Evolutionary conservation across 345 rosid genomes (phyloP), one percentile per base, ranked within the genome.

Genomic region (Eucalyptus pumila): DNA sequence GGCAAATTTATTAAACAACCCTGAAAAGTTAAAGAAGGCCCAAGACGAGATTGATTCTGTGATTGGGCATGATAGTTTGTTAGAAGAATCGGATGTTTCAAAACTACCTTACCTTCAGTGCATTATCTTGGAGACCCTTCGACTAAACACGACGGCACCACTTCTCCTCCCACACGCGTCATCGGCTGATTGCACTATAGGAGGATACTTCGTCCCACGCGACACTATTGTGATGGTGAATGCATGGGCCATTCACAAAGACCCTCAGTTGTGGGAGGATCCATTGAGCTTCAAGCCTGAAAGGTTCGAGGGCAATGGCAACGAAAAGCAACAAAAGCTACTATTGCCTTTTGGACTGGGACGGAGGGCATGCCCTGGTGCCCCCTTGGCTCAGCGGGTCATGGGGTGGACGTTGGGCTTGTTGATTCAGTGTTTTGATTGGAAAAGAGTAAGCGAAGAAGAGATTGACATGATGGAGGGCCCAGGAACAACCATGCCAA

Each of bases 341-440:
- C 0, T 88, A 58, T 11, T 94, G 87, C 91, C 94, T 13, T 94
- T 94, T 62, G 96, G 95, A 44, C 42, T 93, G 26, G 95, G 95
- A 85, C 90, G 95, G 89, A 67, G 96, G 90, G 90, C 94, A 26
- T 95, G 95, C 87, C 96, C 95, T 15, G 96, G 94, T 24, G 88
- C 89, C 2, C 90, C 86, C 62, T 81, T 95, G 80, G 95, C 92
- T 17, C 92, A 92, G 16, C 90, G 94, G 2, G 87, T 93, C 49
- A 87, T 95, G 23, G 89, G 88, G 47, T 87, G 91, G 72, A 87
- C 92, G 42, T 87, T 56, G 62, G 62, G 62, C 0, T 23, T 56
- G 62, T 26, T 56, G 62, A 56, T 56, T 56, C 62, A 56, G 42
- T 93, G 95, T 81, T 93, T 94, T 11, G 94, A 95, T 32, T 95